phyloP scores from a whole-genome alignment of 345 rosid genomes.

The Eucalyptus cladocalyx region DNA sequence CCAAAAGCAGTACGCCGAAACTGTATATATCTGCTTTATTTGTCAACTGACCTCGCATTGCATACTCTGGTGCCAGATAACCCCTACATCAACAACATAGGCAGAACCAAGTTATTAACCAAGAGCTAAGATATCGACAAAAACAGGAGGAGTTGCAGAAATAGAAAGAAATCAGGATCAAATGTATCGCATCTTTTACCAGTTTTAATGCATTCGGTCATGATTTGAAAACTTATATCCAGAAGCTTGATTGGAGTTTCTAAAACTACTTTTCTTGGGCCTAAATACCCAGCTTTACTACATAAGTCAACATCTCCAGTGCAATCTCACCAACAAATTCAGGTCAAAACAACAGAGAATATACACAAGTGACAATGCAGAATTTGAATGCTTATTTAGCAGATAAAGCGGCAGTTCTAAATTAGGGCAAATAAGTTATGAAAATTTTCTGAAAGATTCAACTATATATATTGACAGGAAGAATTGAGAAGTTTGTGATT shows the following conservation, averaged over 20 bases:
- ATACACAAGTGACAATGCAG: neutral
- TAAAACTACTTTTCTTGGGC: neutral
- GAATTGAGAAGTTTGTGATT: slow-evolving; percentile 3
- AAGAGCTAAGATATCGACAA: neutral
- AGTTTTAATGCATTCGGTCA: neutral
- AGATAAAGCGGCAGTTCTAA: neutral
- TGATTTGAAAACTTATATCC: neutral
- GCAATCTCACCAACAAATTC: neutral
- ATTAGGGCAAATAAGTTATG: neutral
- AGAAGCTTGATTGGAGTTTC: neutral
- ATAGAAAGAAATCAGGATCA: neutral
- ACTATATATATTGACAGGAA: neutral
- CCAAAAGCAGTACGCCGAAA: slow-evolving; percentile 58
- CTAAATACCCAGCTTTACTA: neutral
- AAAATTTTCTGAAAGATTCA: neutral
- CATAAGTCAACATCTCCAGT: neutral
- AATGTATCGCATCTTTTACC: neutral
- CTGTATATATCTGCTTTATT: slow-evolving; percentile 67
- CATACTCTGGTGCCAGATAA: slow-evolving; percentile 74
- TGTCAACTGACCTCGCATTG: slow-evolving; percentile 54
- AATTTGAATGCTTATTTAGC: neutral
- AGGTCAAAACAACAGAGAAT: neutral
- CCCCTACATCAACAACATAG: slow-evolving; percentile 23
- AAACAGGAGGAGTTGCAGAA: neutral
- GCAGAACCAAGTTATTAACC: neutral